Percentiles rank a stretch among this genome's conserved stretches.
Evolutionary conservation across 2,329 filamentous ascomycete genomes (phyloP).

Genomic region (Amauroascus verrucosus): DNA sequence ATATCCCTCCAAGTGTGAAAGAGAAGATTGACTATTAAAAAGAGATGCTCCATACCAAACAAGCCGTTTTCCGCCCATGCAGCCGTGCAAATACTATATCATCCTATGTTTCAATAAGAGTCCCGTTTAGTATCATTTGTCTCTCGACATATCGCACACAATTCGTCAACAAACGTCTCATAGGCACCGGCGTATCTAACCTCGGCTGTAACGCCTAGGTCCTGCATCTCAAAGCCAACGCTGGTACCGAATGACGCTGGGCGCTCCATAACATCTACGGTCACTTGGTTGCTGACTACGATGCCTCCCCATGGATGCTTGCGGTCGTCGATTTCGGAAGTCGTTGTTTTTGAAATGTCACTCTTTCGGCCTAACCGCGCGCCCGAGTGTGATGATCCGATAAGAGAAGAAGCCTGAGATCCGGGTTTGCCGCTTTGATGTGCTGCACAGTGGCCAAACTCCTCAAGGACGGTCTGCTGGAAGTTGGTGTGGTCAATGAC

Average conservation of each 20-base stretch:
- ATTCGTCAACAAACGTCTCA: constrained; percentile 16
- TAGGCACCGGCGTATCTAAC: constrained; percentile 10
- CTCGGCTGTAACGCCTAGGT: constrained; percentile 13
- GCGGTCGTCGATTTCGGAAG: background rate
- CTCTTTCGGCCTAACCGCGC: background rate
- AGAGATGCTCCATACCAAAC: background rate
- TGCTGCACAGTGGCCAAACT: constrained; percentile 41
- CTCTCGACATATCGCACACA: constrained; percentile 15
- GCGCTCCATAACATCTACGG: constrained; percentile 39
- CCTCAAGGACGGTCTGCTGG: constrained; percentile 49
- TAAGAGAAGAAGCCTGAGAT: constrained; percentile 17
- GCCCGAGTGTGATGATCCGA: background rate
- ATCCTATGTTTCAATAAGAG: background rate
- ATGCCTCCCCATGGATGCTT: constrained; percentile 43
- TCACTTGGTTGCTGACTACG: constrained; percentile 53
- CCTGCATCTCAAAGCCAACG: constrained; percentile 14
- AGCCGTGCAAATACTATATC: background rate
- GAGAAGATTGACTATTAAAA: background rate
- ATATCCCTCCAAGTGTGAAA: background rate
- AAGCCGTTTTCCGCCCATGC: background rate
- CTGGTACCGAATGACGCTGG: constrained; percentile 6
- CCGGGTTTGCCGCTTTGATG: constrained; percentile 9
- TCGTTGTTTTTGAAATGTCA: background rate
- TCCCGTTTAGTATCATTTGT: background rate
- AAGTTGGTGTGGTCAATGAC: constrained; percentile 50